Evolutionary conservation across 495 filamentous ascomycete species (phyloP).

Genomic region (Cenococcum geophilum): DNA sequence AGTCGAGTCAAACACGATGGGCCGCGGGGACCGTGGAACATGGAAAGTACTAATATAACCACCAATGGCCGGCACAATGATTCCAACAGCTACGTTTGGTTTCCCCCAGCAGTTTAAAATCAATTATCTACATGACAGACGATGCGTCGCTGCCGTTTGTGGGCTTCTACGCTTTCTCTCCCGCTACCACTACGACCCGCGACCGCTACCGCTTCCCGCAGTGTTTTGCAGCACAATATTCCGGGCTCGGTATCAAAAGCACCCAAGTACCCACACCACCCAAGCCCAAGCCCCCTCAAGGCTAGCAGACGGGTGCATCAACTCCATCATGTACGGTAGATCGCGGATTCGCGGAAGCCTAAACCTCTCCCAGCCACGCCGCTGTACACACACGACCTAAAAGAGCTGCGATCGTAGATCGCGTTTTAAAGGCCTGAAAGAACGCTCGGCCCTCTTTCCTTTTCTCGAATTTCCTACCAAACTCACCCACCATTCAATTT

Average conservation of each 20-base stretch:
- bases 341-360: not conserved
- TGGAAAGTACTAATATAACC: not conserved
- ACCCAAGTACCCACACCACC: not conserved
- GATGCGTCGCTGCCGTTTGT: too few species aligned
- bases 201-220: too few species aligned
- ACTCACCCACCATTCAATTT: too few species aligned
- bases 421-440: not conserved
- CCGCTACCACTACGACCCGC: too few species aligned
- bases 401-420: not conserved
- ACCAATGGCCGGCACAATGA: not conserved
- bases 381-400: not conserved
- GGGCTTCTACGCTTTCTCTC: too few species aligned
- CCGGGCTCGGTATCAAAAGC: not conserved
- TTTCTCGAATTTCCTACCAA: too few species aligned
- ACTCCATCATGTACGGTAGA: conserved; percentile 1
- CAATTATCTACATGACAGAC: too few species aligned
- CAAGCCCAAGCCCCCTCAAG: not conserved
- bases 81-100: not conserved
- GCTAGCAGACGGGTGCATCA: not conserved
- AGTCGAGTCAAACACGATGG: not conserved
- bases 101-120: too few species aligned
- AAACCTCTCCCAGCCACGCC: not conserved
- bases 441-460: not conserved
- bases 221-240: too few species aligned
- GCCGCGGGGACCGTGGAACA: not conserved